Evolutionary conservation across 257 asterid species (phyloP).

Genomic region (Przewalskia tangutica): DNA sequence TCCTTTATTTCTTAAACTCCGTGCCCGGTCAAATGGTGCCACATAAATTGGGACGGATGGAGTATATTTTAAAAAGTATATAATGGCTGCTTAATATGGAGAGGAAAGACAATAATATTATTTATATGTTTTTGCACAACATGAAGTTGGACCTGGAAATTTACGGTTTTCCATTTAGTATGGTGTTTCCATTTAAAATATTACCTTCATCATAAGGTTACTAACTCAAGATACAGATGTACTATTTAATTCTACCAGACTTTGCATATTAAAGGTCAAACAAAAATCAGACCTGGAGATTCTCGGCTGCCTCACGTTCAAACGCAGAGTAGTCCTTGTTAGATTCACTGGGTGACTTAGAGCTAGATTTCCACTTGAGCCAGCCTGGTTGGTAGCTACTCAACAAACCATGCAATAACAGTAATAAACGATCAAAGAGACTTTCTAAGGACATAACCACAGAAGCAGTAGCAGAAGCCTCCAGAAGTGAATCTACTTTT

Average conservation of each 20-base stretch:
- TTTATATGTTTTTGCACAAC: neutral
- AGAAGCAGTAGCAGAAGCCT: conserved; percentile 35
- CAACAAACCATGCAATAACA: conserved; percentile 82
- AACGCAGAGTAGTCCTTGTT: conserved; percentile 47
- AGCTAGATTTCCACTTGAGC: conserved; percentile 55
- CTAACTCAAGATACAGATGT: neutral
- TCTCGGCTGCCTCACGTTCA: conserved; percentile 79
- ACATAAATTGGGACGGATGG: no score
- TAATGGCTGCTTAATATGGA: neutral
- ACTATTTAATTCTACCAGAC: neutral
- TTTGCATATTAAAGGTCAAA: neutral
- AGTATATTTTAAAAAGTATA: neutral
- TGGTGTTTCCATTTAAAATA: neutral
- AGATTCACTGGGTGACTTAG: conserved; percentile 39
- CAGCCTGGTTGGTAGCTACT: conserved; percentile 87
- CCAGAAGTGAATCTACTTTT: conserved; percentile 41
- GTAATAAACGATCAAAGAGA: conserved; percentile 66
- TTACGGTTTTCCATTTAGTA: neutral
- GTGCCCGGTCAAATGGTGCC: no score
- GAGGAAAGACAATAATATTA: neutral
- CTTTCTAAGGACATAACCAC: conserved; percentile 45
- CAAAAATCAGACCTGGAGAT: conserved; percentile 61
- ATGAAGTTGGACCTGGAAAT: neutral
- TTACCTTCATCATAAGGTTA: neutral
- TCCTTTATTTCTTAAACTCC: no score